Base-by-base conservation (phyloP, 495 filamentous ascomycete species). In the Tuber melanosporum region DNA sequence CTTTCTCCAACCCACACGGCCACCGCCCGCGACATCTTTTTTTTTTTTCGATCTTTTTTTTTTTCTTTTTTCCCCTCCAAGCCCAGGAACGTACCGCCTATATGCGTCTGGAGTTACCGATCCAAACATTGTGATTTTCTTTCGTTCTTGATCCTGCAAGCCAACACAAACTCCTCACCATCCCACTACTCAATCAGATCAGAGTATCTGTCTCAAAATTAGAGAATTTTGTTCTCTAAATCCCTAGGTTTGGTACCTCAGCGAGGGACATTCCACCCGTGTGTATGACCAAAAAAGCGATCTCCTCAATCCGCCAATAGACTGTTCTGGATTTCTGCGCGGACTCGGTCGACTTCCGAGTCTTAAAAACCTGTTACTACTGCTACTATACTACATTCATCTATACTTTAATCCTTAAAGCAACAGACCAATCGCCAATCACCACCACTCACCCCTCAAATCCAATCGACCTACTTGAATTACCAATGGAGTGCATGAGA, bases 401-500 rank as follows among this genome's bases (percentile, higher is more conserved):
- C 75, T 80, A 83, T 83, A 83, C 78, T 80, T 73, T 76, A 83
- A 75, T 82, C 78, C 78, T 80, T 80, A 80, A 80, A 78, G 70
- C 71, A 69, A 76, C 73, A 76, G 77, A 71, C 75, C 76, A 39
- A 70, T 72, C 77, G 46, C 72, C 72, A 78, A 79, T 70, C 79
- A 69, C 75, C 76, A 69, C 75, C 76, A 75, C 83, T 78, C 70
- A 77, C 70, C 74, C 75, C 80, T 72, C 79, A 82, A 76, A 36
- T 71, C 79, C 82, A 76, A 66, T 66, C 26, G 36, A 19, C 57
- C 57, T 66, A 66, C 26, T 6, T 26, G 57, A 66, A 17, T 66
- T 82, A 75, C 84, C 82, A 85, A 94, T 95, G 92, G 92, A 93
- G 84, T 94, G 91, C 87, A 87, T 94, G 84, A 90, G 89, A 84